These are phyloP conservation scores for Picochlorum sp. DNA, from an alignment of 139 green algal species.

Conservation along the genomic window DNA sequence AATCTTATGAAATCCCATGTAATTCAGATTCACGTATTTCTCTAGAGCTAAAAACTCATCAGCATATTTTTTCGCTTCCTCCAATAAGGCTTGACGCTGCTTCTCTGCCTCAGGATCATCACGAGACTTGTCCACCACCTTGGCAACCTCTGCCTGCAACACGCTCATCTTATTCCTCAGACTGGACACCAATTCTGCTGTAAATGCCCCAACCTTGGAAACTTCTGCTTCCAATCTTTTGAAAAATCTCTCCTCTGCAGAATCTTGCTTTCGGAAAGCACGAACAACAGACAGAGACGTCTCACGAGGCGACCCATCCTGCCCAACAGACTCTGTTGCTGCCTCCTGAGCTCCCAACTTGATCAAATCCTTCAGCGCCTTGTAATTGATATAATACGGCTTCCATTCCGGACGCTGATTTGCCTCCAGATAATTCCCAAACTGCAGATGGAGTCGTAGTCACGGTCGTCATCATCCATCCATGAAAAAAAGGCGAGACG, in stretches of 20 bases:
- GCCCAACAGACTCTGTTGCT: conserved; percentile 12
- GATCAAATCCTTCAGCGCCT: conserved; percentile 77
- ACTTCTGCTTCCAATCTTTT: conserved; percentile 21
- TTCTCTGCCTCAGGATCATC: not conserved
- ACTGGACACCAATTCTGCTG: conserved; percentile 14
- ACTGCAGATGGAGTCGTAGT: conserved; percentile 21
- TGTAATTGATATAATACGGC: conserved; percentile 36
- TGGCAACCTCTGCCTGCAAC: conserved; percentile 20
- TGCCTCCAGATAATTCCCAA: conserved; percentile 75
- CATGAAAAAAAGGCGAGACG: too few relatives aligned
- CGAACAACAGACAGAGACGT: conserved; percentile 68
- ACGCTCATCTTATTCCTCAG: conserved; percentile 11
- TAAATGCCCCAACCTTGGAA: conserved; percentile 27
- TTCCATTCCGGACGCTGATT: conserved; percentile 31
- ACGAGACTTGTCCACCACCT: not conserved
- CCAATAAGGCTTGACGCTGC: conserved; percentile 9
- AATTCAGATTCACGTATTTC: conserved; percentile 97
- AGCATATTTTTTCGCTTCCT: conserved; percentile 76
- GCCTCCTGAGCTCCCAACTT: conserved; percentile 40
- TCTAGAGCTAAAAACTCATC: conserved; percentile 84
- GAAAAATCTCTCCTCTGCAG: conserved; percentile 32
- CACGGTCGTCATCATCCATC: not conserved
- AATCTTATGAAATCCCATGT: conserved; percentile 60
- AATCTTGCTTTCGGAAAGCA: conserved; percentile 14
- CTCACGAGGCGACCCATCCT: conserved; percentile 45